phyloP scores from a whole-genome alignment of 108 stramenopile genomes.

The Pinguiococcus pyrenoidosus region DNA sequence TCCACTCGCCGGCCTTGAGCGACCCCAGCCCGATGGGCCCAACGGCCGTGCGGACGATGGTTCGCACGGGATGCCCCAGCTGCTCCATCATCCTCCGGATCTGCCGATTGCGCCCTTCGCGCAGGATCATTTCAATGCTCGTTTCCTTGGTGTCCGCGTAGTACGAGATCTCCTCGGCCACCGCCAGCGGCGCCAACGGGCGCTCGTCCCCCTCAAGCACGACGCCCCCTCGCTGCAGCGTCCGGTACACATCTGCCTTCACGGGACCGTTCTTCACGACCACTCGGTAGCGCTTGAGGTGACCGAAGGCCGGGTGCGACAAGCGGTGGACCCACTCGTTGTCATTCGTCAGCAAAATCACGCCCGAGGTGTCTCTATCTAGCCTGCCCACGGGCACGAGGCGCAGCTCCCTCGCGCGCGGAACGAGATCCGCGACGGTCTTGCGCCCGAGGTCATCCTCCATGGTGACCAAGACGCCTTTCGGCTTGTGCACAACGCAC shows the following conservation, averaged over 20 bases:
- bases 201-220: background rate
- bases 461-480: background rate
- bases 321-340: constrained; percentile 32
- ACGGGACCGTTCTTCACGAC: background rate
- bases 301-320: constrained; percentile 32
- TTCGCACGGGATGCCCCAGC: background rate
- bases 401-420: background rate
- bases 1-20: background rate
- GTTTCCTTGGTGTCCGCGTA: background rate
- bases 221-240: background rate
- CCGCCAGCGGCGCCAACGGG: background rate
- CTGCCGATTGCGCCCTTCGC: background rate
- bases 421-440: background rate
- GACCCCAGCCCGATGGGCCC: constrained; percentile 6
- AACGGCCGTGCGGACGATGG: background rate
- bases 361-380: constrained; percentile 23
- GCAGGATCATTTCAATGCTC: background rate
- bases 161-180: background rate
- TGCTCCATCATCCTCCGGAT: background rate
- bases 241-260: background rate
- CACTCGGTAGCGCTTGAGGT: constrained; percentile 12
- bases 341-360: constrained; percentile 33
- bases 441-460: constrained; percentile 2
- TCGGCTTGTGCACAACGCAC: constrained; percentile 7
- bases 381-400: constrained; percentile 34